phyloP scores from a whole-genome alignment of 208 protist species.

The Trypanosoma conorhini region DNA sequence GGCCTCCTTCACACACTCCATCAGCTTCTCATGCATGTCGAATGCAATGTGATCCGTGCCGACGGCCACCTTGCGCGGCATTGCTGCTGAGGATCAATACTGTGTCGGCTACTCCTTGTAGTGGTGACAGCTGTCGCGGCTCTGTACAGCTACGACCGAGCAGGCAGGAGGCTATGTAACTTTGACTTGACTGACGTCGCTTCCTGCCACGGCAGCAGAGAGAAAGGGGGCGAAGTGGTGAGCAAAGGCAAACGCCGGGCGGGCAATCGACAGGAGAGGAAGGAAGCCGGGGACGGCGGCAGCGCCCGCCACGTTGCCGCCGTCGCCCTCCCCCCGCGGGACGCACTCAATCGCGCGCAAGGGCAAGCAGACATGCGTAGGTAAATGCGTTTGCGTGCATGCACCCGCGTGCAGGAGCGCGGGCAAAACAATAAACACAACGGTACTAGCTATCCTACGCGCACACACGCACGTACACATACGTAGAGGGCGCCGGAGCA shows the following conservation, averaged over 20 bases:
- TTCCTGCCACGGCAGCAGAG: not conserved
- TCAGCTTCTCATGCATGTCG: constrained; percentile 58
- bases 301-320: no score
- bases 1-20: constrained; percentile 51
- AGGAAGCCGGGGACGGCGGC: no score
- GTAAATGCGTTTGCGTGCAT: no score
- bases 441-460: no score
- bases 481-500: no score
- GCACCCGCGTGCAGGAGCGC: no score
- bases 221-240: not conserved
- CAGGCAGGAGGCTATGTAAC: not conserved
- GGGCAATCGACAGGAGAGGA: no score
- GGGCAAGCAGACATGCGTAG: no score
- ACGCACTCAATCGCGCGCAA: no score
- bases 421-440: no score
- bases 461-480: no score
- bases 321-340: no score
- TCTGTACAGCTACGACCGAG: not conserved
- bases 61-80: constrained; percentile 80
- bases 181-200: not conserved
- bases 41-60: constrained; percentile 89
- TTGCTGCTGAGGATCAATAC: not conserved
- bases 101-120: not conserved
- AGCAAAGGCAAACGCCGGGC: not conserved
- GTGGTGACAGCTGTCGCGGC: not conserved